Conservation (phyloP, 441 rosid genomes). For the Rhodomyrtus psidioides region DNA sequence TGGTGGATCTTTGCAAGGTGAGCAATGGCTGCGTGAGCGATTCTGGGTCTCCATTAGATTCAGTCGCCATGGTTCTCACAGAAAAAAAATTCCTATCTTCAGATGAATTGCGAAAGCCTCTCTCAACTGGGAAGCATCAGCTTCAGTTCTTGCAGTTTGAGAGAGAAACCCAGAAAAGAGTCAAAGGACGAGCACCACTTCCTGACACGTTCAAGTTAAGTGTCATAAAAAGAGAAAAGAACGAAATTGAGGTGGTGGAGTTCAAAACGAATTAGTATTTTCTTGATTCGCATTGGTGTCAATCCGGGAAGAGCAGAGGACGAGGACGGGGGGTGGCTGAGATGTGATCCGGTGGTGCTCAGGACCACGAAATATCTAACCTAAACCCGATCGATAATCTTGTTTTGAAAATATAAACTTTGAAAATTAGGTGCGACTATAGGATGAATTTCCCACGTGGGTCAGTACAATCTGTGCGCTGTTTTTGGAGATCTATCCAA, state of each 20-base stretch:
- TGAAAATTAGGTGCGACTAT: not conserved
- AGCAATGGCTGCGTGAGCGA: slow-evolving; percentile 20
- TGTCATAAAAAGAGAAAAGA: not conserved
- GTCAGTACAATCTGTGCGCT: not conserved
- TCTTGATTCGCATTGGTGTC: not conserved
- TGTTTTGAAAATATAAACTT: not conserved
- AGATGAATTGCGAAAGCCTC: not conserved
- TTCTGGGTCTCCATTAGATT: slow-evolving; percentile 28
- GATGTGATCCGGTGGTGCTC: not conserved
- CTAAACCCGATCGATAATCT: not conserved
- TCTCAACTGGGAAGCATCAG: not conserved
- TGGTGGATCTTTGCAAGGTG: not conserved
- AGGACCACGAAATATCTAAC: not conserved
- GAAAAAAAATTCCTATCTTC: not conserved
- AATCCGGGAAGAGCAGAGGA: not conserved
- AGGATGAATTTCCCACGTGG: not conserved
- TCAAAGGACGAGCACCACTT: not conserved
- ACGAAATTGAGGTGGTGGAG: not conserved
- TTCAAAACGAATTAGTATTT: not conserved
- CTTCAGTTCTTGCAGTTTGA: not conserved
- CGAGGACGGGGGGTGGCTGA: not conserved
- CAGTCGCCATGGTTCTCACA: not conserved
- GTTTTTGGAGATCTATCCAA: not conserved
- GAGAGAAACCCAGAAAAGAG: not conserved
- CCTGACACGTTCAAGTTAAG: not conserved